phyloP scores from a whole-genome alignment of 768 basidiomycete species.

The Mycena olivaceomarginata region DNA sequence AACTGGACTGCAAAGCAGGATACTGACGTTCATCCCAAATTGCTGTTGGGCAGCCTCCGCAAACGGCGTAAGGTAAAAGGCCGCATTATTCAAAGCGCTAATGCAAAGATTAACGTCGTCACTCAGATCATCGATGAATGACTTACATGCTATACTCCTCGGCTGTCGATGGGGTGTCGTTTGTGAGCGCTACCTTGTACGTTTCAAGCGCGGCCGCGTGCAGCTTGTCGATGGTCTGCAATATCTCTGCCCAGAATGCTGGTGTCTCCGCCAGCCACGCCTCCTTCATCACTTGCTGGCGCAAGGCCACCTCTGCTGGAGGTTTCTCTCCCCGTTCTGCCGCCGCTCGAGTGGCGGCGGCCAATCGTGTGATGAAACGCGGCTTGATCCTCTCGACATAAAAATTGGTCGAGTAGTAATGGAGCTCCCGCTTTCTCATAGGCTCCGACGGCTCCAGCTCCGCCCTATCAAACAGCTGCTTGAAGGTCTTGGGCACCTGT shows the following conservation, averaged over 20 bases:
- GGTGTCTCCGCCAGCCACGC: background rate
- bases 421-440: too few species aligned
- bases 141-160: constrained; percentile 1
- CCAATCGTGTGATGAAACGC: background rate
- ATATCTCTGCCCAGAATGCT: constrained; percentile 1
- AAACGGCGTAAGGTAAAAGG: too few species aligned
- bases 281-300: background rate
- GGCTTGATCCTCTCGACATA: background rate
- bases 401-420: background rate
- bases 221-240: background rate
- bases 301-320: background rate
- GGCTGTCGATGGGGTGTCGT: background rate
- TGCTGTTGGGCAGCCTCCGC: too few species aligned
- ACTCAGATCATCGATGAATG: too few species aligned
- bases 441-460: too few species aligned
- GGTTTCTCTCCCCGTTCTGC: background rate
- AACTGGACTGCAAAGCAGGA: too few species aligned
- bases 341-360: background rate
- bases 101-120: too few species aligned
- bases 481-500: too few species aligned
- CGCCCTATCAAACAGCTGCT: too few species aligned
- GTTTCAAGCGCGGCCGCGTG: background rate
- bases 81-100: too few species aligned
- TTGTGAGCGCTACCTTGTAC: background rate
- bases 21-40: too few species aligned